Base-by-base conservation (phyloP, 176 grass and related monocot genomes). In the Ampelocalamus luodianensis region DNA sequence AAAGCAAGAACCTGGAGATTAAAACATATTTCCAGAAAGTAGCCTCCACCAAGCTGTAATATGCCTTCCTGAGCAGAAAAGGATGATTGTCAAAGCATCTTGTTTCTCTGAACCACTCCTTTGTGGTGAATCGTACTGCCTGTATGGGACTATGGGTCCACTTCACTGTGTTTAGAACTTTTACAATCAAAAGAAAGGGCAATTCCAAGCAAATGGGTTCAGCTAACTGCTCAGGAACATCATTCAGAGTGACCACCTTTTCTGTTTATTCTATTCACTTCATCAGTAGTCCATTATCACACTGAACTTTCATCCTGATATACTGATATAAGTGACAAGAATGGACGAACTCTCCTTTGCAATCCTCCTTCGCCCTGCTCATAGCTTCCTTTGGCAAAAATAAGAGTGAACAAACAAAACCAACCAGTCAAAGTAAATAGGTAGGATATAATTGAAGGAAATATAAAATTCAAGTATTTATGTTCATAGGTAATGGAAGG, bases 11-110 rank as follows among this genome's bases (percentile, higher is more conserved):
- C 23, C 43, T 71, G 6, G 7, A 67, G 68, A 74, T 77, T 71
- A 5, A 26, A 65, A 77, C 3, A 82, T 23, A 70, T 81, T 62
- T 85, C 20, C 34, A 60, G 43, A 67, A 76, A 89, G 14, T 62
- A 82, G 17, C 14, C 50, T 70, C 23, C 78, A 77, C 3, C 17
- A 40, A 70, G 42, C 20, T 73, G 23, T 12, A 82, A 58, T 27
- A 77, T 78, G 22, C n/a, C 15, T 26, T 27, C 22, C 17, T 46
- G 37, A 24, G 32, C 37, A 87, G 23, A 90, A 40, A 56, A 36
- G 34, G 14, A 70, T 6, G 23, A 54, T 24, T 23, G 14, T 13
- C 50, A 22, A 68, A 61, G 20, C 59, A 48, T 82, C 16, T 58
- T 40, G 59, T 78, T 39, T 24, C 5, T 72, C n/a, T 53, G 12